Conservation (phyloP, 163 green algal genomes). For the Chlamydomonas reinhardtii region DNA sequence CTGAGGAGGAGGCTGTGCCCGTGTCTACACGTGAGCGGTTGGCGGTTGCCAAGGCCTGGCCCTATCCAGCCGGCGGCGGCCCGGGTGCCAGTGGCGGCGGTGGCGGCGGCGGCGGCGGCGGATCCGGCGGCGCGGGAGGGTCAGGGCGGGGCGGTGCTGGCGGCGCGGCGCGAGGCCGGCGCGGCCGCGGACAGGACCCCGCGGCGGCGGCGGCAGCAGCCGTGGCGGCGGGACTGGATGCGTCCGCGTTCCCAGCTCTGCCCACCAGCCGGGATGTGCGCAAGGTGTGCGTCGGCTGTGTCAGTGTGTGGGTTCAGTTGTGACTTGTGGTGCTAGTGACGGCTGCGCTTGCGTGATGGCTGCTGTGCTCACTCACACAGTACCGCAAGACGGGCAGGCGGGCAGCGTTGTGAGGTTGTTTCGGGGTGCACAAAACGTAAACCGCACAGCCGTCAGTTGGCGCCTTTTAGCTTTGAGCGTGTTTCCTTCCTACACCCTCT, state of each 20-base stretch:
- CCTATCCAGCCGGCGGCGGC: not conserved
- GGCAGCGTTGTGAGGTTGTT: no score
- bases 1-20: no score
- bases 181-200: not conserved
- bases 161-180: not conserved
- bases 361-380: no score
- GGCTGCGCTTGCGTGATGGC: no score
- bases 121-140: not conserved
- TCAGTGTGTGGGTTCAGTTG: no score
- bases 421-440: no score
- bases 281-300: not conserved
- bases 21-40: not conserved
- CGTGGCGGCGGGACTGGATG: not conserved
- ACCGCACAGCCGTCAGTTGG: no score
- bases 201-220: not conserved
- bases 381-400: no score
- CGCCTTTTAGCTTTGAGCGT: no score
- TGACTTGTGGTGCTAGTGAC: no score
- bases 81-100: no score
- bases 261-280: not conserved
- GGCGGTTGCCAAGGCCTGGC: constrained; percentile 18
- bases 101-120: not conserved
- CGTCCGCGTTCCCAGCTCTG: constrained; percentile 6
- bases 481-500: no score
- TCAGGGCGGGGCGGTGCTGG: not conserved